Evolutionary conservation across 1,284 basidiomycete genomes (phyloP).

Genomic region (Trichosporon asahii): DNA sequence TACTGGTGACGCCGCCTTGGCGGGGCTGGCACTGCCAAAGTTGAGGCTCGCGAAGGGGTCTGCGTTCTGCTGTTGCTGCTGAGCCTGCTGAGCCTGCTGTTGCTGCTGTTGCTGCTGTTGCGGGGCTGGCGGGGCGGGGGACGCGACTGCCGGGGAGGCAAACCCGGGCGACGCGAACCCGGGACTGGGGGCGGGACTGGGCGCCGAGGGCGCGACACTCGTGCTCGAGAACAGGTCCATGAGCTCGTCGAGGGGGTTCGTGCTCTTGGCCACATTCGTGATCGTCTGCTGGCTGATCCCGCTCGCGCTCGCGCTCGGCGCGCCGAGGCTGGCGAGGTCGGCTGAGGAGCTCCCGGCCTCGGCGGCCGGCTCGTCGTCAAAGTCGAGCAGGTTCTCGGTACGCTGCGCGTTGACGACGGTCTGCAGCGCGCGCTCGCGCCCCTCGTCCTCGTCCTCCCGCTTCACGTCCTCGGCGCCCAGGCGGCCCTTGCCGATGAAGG

Average conservation of each 20-base stretch:
- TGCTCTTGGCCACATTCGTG: slow-evolving; percentile 45
- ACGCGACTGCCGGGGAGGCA: slow-evolving; percentile 16
- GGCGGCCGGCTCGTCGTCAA: slow-evolving; percentile 61
- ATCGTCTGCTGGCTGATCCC: slow-evolving; percentile 37
- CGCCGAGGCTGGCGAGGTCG: neutral
- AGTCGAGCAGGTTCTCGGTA: slow-evolving; percentile 91
- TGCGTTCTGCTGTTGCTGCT: neutral
- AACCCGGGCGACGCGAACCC: slow-evolving; percentile 16
- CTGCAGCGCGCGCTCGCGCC: slow-evolving; percentile 76
- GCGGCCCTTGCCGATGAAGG: slow-evolving; percentile 79
- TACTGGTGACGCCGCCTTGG: neutral
- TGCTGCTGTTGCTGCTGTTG: neutral
- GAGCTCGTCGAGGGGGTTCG: slow-evolving; percentile 83
- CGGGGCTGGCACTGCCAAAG: neutral
- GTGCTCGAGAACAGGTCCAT: slow-evolving; percentile 75
- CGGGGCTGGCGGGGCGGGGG: slow-evolving; percentile 19
- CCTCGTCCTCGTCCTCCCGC: slow-evolving; percentile 61
- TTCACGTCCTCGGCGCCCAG: slow-evolving; percentile 78
- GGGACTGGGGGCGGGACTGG: neutral
- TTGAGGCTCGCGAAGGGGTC: slow-evolving; percentile 16
- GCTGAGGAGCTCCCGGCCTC: neutral
- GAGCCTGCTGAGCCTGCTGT: neutral
- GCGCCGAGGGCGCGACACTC: slow-evolving; percentile 48
- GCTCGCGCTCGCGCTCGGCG: neutral
- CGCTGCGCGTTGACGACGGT: slow-evolving; percentile 85